A percentile compares a stretch with the other conserved stretches of the same genome.
Conservation (phyloP, 176 grass and related monocot species). For the Carex pumila region DNA sequence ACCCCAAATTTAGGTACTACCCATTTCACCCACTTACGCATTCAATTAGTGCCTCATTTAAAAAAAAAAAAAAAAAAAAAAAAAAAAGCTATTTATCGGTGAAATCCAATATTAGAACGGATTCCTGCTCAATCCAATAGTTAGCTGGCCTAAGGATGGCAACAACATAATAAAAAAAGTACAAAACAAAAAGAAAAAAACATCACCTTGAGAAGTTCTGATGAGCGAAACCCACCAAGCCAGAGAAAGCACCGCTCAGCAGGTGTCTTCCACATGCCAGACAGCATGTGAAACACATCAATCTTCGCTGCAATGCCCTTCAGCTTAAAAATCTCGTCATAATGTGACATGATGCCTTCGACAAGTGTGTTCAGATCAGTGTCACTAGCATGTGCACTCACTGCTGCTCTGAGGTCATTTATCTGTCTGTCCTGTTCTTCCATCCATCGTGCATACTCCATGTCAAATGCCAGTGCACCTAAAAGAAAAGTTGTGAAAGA, state of each 20-base stretch:
- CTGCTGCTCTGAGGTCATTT: conserved; percentile 56
- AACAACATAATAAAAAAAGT: not conserved
- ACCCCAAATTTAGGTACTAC: not conserved
- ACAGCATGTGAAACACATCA: conserved; percentile 89
- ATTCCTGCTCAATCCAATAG: not conserved
- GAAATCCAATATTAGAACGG: not conserved
- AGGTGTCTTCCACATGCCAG: conserved; percentile 98
- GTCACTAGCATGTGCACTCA: conserved; percentile 57
- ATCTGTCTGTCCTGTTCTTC: conserved; percentile 76
- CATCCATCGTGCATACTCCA: conserved; percentile 79
- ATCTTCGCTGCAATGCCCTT: conserved; percentile 73
- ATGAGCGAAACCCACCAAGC: conserved; percentile 90
- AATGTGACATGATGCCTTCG: conserved; percentile 60
- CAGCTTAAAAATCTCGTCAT: conserved; percentile 79
- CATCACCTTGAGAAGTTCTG: conserved; percentile 78
- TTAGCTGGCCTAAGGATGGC: not conserved
- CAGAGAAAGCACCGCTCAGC: conserved; percentile 95
- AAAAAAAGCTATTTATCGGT: not conserved
- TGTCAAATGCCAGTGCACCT: conserved; percentile 87
- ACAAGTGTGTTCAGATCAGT: conserved; percentile 55
- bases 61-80: not conserved
- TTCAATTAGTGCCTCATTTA: not conserved
- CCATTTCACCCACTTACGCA: not conserved
- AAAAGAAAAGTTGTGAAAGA: conserved; percentile 25
- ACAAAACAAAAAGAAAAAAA: conserved; percentile 32